These are phyloP conservation scores for Akanthomyces dipterigenus DNA, from an alignment of 2,329 filamentous ascomycete genomes.

Conservation along the genomic window DNA sequence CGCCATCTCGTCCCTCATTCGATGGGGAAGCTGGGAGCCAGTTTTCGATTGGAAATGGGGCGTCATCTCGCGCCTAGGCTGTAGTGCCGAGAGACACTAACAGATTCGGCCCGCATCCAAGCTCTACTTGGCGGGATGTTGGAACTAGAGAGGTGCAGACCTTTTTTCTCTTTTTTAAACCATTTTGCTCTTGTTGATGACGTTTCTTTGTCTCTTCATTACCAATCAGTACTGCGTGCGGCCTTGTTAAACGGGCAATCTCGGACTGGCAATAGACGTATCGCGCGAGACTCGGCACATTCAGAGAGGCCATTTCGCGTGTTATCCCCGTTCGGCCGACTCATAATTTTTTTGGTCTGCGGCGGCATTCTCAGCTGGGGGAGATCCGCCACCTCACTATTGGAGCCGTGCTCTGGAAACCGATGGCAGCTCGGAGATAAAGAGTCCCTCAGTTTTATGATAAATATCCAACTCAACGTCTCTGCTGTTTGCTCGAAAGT, in stretches of 20 bases:
- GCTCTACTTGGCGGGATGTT: background rate
- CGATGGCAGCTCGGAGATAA: background rate
- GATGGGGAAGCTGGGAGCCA: background rate
- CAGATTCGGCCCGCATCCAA: constrained; percentile 1
- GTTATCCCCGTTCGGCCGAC: background rate
- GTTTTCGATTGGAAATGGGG: background rate
- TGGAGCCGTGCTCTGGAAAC: background rate
- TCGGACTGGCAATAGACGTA: background rate
- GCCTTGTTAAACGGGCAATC: background rate
- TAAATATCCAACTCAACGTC: background rate
- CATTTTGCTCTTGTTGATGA: background rate
- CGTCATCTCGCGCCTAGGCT: background rate
- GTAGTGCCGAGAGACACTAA: constrained; percentile 3
- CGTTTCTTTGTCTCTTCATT: background rate
- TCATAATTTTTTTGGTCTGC: background rate
- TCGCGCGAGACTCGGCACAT: background rate
- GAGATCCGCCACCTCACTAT: background rate
- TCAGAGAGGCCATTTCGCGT: background rate
- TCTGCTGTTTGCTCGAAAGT: background rate
- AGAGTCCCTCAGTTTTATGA: background rate
- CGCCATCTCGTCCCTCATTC: background rate
- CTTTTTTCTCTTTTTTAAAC: background rate
- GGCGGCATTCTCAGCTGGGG: too few species aligned
- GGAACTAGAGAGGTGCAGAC: background rate
- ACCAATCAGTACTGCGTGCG: background rate